Evolutionary conservation across 345 rosid species (phyloP).

Genomic region (Barbarea vulgaris): DNA sequence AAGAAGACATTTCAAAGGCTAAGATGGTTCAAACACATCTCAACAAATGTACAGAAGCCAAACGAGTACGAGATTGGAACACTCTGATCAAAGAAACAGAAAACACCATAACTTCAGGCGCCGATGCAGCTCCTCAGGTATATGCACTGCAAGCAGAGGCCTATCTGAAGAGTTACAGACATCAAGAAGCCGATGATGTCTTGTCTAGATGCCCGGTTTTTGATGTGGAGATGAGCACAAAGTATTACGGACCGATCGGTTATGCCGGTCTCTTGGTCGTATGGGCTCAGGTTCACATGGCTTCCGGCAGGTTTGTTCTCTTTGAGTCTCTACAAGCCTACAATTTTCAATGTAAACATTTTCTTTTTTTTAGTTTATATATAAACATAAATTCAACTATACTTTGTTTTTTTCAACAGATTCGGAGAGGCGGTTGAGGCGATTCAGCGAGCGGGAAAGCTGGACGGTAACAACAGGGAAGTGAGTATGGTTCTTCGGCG

Average conservation of each 20-base stretch:
- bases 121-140: constrained; percentile 89
- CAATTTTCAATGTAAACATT: background rate
- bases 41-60: constrained; percentile 72
- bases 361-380: too few relatives aligned
- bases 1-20: constrained; percentile 64
- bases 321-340: background rate
- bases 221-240: constrained; percentile 60
- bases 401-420: constrained; percentile 34
- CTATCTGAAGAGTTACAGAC: constrained; percentile 57
- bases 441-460: constrained; percentile 62
- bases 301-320: constrained; percentile 73
- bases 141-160: constrained; percentile 96
- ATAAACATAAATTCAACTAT: too few relatives aligned
- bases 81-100: constrained; percentile 56
- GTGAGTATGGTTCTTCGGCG: constrained; percentile 51
- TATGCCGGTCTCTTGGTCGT: constrained; percentile 65
- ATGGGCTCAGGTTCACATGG: constrained; percentile 79
- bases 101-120: constrained; percentile 63
- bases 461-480: constrained; percentile 69
- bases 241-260: constrained; percentile 75
- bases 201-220: constrained; percentile 59
- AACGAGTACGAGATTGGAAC: constrained; percentile 69
- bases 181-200: constrained; percentile 75
- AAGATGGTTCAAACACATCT: constrained; percentile 59
- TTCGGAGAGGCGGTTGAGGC: constrained; percentile 68